phyloP scores from a whole-genome alignment of 2,329 filamentous ascomycete species.

The Alternaria brassicicola region DNA sequence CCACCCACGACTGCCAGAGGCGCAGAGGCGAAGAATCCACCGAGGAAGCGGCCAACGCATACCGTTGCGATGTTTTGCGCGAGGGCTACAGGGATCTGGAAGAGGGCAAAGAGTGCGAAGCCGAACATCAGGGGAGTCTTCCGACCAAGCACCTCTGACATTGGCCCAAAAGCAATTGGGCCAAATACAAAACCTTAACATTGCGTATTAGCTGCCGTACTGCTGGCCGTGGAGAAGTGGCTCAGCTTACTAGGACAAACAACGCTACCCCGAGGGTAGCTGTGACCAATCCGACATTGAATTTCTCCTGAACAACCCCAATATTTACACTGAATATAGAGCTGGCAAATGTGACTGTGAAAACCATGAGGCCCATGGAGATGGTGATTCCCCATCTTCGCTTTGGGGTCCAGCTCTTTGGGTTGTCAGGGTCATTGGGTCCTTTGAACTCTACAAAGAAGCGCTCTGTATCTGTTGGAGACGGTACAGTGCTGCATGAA shows the following conservation, averaged over 20 bases:
- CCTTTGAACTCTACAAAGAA: slow-evolving; percentile 74
- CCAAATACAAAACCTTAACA: slow-evolving; percentile 58
- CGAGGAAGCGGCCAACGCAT: slow-evolving; percentile 59
- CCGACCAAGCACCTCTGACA: slow-evolving; percentile 59
- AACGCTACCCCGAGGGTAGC: slow-evolving; percentile 58
- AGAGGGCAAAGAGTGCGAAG: slow-evolving; percentile 48
- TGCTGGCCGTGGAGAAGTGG: background rate
- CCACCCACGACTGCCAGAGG: slow-evolving; percentile 46
- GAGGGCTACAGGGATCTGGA: slow-evolving; percentile 48
- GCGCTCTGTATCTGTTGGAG: slow-evolving; percentile 21
- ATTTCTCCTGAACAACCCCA: slow-evolving; percentile 57
- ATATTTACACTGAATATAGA: slow-evolving; percentile 67
- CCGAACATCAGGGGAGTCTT: slow-evolving; percentile 41
- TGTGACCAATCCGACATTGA: slow-evolving; percentile 54
- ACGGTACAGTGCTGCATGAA: background rate
- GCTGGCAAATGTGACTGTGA: slow-evolving; percentile 56
- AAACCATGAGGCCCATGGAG: slow-evolving; percentile 59
- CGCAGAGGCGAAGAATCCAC: slow-evolving; percentile 57
- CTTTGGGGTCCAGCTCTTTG: slow-evolving; percentile 70
- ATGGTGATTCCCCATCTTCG: slow-evolving; percentile 73
- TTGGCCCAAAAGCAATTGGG: slow-evolving; percentile 53
- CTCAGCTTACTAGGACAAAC: slow-evolving; percentile 49
- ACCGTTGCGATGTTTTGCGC: slow-evolving; percentile 59
- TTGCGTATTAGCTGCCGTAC: background rate
- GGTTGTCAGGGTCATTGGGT: slow-evolving; percentile 70